A percentile compares a stretch with the other conserved stretches of the same genome.
These are phyloP conservation scores for Rhizoclosmatium globosum DNA, from an alignment of 192 early-diverging fungal species.

Conservation along the genomic window DNA sequence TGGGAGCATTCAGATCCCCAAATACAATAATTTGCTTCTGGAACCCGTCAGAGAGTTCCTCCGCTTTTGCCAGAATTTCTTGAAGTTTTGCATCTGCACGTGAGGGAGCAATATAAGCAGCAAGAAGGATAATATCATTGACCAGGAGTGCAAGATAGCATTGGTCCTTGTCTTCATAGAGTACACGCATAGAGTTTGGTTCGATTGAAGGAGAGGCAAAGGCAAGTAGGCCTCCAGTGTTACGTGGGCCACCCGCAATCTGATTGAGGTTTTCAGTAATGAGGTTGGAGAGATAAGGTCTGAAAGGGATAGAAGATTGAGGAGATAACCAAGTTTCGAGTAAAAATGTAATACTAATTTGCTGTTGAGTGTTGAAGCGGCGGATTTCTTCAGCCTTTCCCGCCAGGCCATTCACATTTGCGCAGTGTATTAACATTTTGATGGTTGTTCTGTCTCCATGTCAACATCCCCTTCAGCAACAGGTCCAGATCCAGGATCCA, in stretches of 20 bases:
- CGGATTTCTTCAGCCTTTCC: constrained; percentile 7
- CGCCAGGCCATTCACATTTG: background rate
- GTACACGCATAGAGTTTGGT: background rate
- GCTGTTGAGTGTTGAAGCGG: background rate
- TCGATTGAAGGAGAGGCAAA: background rate
- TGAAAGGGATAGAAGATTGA: background rate
- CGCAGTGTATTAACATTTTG: background rate
- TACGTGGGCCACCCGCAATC: background rate
- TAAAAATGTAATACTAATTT: background rate
- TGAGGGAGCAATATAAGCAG: no score
- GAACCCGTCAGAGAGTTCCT: no score
- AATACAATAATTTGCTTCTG: no score
- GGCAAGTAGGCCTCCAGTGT: background rate
- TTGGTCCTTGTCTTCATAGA: background rate
- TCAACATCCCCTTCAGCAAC: no score
- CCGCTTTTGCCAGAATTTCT: no score
- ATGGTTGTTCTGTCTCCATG: no score
- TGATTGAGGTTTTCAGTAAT: background rate
- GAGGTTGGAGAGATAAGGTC: constrained; percentile 7
- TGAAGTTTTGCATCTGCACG: no score
- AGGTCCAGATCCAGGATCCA: no score
- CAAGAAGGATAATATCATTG: no score
- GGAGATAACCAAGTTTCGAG: constrained; percentile 13
- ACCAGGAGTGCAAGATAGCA: no score
- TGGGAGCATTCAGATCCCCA: no score